Conservation (phyloP, 345 rosid genomes). For the Eucalyptus victrix region DNA sequence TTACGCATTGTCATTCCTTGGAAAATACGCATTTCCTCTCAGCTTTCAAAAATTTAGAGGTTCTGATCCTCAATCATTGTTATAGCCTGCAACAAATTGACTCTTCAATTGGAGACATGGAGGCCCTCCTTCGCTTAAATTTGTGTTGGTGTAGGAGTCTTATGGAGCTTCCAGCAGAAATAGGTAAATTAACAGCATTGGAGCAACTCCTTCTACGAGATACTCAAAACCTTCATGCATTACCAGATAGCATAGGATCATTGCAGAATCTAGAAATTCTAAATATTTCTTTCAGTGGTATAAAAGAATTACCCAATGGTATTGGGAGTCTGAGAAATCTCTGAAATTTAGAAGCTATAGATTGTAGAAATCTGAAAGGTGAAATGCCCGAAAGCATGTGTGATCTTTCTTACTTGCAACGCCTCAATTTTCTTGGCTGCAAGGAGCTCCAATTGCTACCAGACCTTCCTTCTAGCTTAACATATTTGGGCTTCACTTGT, state of each 20-base stretch:
- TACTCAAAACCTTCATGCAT: not conserved
- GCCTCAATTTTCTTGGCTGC: not conserved
- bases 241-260: not conserved
- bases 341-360: rapidly evolving
- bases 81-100: not conserved
- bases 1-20: not conserved
- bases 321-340: not conserved
- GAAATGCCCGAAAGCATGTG: not conserved
- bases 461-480: not conserved
- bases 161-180: not conserved
- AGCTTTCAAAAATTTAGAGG: not conserved
- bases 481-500: not conserved
- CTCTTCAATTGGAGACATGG: not conserved
- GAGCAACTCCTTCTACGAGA: not conserved
- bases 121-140: not conserved
- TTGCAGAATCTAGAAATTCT: not conserved
- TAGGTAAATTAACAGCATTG: rapidly evolving
- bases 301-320: not conserved
- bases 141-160: not conserved
- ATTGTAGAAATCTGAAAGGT: rapidly evolving
- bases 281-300: rapidly evolving
- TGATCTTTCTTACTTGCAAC: rapidly evolving
- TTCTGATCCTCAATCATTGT: not conserved
- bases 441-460: not conserved
- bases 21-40: not conserved